A percentile compares a stretch with the other conserved stretches of the same genome.
These are phyloP conservation scores for Yamadazyma oceani DNA, from an alignment of 1,139 yeast species.

Conservation along the genomic window DNA sequence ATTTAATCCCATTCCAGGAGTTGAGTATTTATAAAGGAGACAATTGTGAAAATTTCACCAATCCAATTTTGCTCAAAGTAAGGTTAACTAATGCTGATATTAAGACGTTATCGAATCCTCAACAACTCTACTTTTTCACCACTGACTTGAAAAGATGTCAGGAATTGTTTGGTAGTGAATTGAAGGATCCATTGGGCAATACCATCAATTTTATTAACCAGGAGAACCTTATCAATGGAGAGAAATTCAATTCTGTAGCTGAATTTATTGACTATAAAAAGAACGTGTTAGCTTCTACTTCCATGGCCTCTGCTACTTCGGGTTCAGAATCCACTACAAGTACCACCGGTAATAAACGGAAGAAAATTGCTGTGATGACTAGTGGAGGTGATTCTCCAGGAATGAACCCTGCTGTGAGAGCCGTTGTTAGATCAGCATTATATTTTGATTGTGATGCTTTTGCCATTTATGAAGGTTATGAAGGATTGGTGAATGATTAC, in stretches of 20 bases:
- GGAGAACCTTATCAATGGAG: constrained; percentile 5
- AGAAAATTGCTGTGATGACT: constrained; percentile 80
- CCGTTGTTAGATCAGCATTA: constrained; percentile 75
- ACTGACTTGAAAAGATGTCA: constrained; percentile 44
- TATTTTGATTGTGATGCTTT: constrained; percentile 69
- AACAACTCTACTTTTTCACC: constrained; percentile 57
- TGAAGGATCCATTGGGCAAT: constrained; percentile 18
- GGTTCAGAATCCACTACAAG: neutral
- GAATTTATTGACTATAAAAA: constrained; percentile 14
- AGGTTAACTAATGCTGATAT: constrained; percentile 41
- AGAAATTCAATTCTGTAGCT: constrained; percentile 5
- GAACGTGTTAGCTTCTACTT: constrained; percentile 3
- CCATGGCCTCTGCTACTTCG: too few species aligned
- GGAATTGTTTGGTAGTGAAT: constrained; percentile 24
- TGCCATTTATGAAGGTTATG: constrained; percentile 77
- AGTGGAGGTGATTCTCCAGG: constrained; percentile 90
- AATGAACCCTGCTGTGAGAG: constrained; percentile 81
- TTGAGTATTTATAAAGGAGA: constrained; percentile 55
- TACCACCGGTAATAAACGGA: constrained; percentile 13
- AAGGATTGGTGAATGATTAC: constrained; percentile 63
- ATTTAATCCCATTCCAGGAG: constrained; percentile 60
- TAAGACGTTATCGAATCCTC: constrained; percentile 23
- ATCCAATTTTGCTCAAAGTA: constrained; percentile 50
- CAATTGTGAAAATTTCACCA: constrained; percentile 26
- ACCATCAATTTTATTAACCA: constrained; percentile 9